Evolutionary conservation across 2,329 filamentous ascomycete genomes (phyloP), one percentile per base, ranked within the genome.

Genomic region (Calonectria pauciramosa): DNA sequence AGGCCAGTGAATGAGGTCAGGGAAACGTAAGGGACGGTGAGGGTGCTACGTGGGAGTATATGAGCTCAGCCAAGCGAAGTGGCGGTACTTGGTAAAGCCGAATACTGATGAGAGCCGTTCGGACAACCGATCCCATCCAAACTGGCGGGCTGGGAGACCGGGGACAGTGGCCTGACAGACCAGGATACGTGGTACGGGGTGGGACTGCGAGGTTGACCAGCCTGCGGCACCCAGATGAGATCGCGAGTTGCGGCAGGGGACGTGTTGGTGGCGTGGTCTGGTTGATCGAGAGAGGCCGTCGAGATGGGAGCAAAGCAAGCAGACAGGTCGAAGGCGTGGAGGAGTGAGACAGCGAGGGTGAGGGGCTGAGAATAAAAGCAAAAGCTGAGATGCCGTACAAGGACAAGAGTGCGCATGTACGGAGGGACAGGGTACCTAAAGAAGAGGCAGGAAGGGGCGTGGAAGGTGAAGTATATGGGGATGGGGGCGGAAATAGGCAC

Each of bases 81-180:
- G 34, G 63, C 68, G 54, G 72, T 44, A 66, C n/a, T 64, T 49
- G 54, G 66, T 72, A 77, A 52, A 78, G 70, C 79, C 77, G 77
- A 80, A 72, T 73, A 75, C 38, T 70, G 51, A 59, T 72, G 59
- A 70, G 54, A 69, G 70, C 75, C 72, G 72, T 74, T 78, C 71
- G 34, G 67, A 73, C 72, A 72, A 80, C 52, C 56, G 77, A 77
- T 77, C 71, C 68, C 72, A 77, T 73, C 70, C 78, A 77, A 80
- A 80, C 78, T 80, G 74, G 78, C 76, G 74, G 75, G 75, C 77
- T 68, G 51, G 72, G 56, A 68, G 77, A 72, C 75, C 71, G 70
- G 78, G 74, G 69, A 64, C 51, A 74, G 74, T 81, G 79, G 80
- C 78, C 76, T 80, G 80, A 81, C 80, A 68, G 76, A 77, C 80